These are phyloP conservation scores for Beauveria asiatica DNA, from an alignment of 2,329 filamentous ascomycete genomes.

Conservation along the genomic window DNA sequence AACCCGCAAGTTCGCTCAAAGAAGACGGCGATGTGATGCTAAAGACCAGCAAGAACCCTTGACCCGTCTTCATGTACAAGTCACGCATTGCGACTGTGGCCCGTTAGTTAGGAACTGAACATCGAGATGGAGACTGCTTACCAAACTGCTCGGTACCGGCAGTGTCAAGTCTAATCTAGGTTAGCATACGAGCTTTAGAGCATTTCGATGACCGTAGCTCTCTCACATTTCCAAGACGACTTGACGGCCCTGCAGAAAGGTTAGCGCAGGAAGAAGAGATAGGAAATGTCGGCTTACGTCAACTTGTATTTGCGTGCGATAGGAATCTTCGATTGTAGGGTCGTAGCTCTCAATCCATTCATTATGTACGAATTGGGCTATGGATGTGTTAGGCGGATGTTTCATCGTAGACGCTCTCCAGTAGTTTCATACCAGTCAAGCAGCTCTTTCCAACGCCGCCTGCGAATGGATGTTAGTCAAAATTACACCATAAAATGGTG, in stretches of 20 bases:
- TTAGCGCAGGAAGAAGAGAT: neutral
- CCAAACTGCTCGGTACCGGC: constrained; percentile 90
- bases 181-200: constrained; percentile 14
- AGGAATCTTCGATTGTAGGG: constrained; percentile 71
- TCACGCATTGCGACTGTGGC: constrained; percentile 57
- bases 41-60: constrained; percentile 87
- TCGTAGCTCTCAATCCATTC: constrained; percentile 88
- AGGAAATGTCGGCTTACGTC: constrained; percentile 54
- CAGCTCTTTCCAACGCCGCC: constrained; percentile 90
- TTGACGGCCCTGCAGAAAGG: constrained; percentile 59
- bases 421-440: constrained; percentile 61
- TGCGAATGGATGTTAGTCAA: constrained; percentile 26
- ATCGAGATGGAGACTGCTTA: constrained; percentile 35
- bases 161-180: constrained; percentile 61
- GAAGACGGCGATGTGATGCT: constrained; percentile 81
- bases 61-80: constrained; percentile 87
- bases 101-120: constrained; percentile 15
- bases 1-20: constrained; percentile 69
- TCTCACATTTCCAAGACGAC: constrained; percentile 80
- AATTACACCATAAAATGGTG: constrained; percentile 19
- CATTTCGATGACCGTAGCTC: constrained; percentile 13
- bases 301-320: constrained; percentile 66
- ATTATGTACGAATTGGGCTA: constrained; percentile 88
- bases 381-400: constrained; percentile 15
- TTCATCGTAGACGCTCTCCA: neutral